A percentile compares a stretch with the other conserved stretches of the same genome.
phyloP scores from a whole-genome alignment of 805 yeast genomes.

The Teunomyces tritomae region DNA sequence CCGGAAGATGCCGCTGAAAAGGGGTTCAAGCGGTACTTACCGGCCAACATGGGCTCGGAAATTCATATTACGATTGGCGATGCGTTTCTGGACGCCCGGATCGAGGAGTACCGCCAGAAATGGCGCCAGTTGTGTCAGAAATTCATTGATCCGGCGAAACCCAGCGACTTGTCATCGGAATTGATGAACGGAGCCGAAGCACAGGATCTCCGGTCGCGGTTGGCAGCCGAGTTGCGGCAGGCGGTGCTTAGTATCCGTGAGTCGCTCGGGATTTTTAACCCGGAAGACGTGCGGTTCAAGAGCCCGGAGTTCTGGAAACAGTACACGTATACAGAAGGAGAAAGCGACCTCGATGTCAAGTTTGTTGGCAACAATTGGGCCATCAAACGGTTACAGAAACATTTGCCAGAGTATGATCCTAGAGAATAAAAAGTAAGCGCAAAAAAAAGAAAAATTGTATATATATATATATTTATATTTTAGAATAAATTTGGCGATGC shows the following conservation, averaged over 20 bases:
- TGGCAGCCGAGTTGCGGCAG: slow-evolving; percentile 68
- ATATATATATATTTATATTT: not conserved
- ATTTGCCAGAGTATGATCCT: slow-evolving; percentile 21
- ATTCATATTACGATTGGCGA: slow-evolving; percentile 71
- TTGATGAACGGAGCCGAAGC: slow-evolving; percentile 66
- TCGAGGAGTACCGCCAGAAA: slow-evolving; percentile 59
- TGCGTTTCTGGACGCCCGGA: slow-evolving; percentile 57
- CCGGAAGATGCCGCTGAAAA: slow-evolving; percentile 66
- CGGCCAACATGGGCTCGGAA: slow-evolving; percentile 63
- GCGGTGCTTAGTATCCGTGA: slow-evolving; percentile 51
- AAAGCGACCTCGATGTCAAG: slow-evolving; percentile 61
- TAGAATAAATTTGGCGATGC: not conserved
- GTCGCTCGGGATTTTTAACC: slow-evolving; percentile 41
- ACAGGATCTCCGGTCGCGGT: slow-evolving; percentile 58
- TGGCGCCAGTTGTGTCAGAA: slow-evolving; percentile 67
- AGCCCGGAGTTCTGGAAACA: slow-evolving; percentile 73
- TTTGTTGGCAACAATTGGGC: slow-evolving; percentile 87
- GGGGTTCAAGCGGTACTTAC: slow-evolving; percentile 56
- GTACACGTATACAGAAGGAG: slow-evolving; percentile 64
- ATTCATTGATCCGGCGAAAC: slow-evolving; percentile 49
- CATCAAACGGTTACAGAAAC: slow-evolving; percentile 62
- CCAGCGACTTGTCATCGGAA: slow-evolving; percentile 58
- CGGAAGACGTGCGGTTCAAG: slow-evolving; percentile 69
- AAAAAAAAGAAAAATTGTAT: not conserved
- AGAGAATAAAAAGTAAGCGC: not conserved